These are phyloP conservation scores for Tetradesmus lagerheimii DNA, from an alignment of 139 green algal genomes.

Conservation along the genomic window DNA sequence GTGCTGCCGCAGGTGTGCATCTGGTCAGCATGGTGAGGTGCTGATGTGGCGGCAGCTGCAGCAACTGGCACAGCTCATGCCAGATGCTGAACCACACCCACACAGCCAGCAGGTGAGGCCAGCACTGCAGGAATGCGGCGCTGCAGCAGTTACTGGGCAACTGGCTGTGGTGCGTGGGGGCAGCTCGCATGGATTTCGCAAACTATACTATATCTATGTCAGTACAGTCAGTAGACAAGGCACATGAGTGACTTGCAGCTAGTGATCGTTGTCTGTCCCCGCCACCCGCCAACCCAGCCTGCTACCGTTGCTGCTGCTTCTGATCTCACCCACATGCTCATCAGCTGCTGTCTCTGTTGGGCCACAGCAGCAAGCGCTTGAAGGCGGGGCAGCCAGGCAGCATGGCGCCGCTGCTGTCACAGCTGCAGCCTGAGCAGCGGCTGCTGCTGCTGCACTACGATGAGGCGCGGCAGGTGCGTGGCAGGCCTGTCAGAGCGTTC, in stretches of 20 bases:
- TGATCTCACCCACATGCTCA: not conserved
- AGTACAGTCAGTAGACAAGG: too few species aligned
- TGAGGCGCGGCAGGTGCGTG: not conserved
- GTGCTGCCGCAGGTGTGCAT: constrained; percentile 1
- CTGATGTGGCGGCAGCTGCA: constrained; percentile 30
- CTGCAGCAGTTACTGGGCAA: not conserved
- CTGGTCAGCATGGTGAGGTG: constrained; percentile 11
- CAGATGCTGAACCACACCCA: not conserved
- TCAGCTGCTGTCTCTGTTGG: constrained; percentile 30
- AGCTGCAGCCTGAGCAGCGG: constrained; percentile 38
- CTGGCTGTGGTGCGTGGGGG: not conserved
- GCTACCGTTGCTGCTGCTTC: not conserved
- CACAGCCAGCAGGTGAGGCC: not conserved
- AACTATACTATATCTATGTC: too few species aligned
- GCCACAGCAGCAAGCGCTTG: constrained; percentile 8
- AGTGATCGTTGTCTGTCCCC: not conserved
- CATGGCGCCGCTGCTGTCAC: not conserved
- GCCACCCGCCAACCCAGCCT: not conserved
- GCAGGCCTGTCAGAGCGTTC: too few species aligned
- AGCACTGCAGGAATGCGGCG: not conserved
- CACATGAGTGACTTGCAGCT: not conserved
- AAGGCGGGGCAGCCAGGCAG: not conserved
- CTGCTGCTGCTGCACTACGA: constrained; percentile 43
- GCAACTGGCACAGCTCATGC: constrained; percentile 2
- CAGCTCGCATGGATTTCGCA: too few species aligned